Evolutionary conservation across 2,329 filamentous ascomycete species (phyloP), one percentile per base, ranked within the genome.

Genomic region (Pseudogymnoascus sp.): DNA sequence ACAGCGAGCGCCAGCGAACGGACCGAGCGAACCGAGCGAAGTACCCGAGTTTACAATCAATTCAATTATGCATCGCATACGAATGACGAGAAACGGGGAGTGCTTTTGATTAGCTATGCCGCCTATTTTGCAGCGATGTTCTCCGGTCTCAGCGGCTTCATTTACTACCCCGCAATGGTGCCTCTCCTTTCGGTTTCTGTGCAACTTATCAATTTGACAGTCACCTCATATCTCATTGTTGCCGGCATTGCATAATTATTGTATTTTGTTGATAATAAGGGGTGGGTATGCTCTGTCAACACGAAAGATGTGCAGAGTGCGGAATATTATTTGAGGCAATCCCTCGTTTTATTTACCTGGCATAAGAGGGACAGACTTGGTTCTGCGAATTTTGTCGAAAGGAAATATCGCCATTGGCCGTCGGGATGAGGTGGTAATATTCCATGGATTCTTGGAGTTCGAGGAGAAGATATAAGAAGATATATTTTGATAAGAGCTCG

Each of bases 131-230:
- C 35, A 37, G 35, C 35, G 8, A 37, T 37, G 41, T 47, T 47
- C 25, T 47, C 41, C 81, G 18, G 18, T 12, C 18, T 28, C 12
- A 18, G n/a, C 6, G 12, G n/a, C 41, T 47, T 47, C 15, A 47
- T 47, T 20, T 47, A 47, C 25, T 47, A 22, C 15, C 41, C 41
- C 18, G n/a, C n/a, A 12, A 47, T 47, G 11, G 15, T 28, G 25
- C 25, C 41, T 22, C 41, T 47, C 8, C 20, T 47, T 20, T 12
- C 12, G n/a, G 41, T 47, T 12, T 47, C 41, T 47, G 25, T 62
- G 5, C 43, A 61, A 30, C 20, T 28, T 12, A 58, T 58, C 14
- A 59, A 59, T 20, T 14, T 50, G 9, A 59, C 58, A 11, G 12
- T 59, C 20, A 59, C 58, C 14, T 59, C 58, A 12, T 59, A 59